Conservation (phyloP, 768 basidiomycete genomes). For the Psilocybe subaeruginosa region DNA sequence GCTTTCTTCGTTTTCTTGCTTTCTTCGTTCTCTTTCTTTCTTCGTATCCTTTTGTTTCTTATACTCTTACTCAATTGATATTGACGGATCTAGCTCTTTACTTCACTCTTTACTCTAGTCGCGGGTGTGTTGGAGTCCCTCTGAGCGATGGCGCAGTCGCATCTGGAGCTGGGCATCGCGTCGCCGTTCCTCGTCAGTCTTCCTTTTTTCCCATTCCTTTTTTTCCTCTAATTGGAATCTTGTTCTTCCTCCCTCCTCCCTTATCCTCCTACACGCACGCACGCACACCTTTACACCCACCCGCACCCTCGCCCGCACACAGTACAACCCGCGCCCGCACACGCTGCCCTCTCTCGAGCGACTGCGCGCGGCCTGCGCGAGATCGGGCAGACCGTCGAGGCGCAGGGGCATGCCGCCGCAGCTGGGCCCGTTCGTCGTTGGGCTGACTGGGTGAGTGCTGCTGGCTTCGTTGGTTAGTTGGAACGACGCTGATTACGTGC, state of each 20-base stretch:
- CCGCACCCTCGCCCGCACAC: background rate
- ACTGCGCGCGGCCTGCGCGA: conserved; percentile 49
- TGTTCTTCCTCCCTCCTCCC: too few relatives aligned
- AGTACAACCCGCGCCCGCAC: conserved; percentile 84
- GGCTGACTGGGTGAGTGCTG: conserved; percentile 73
- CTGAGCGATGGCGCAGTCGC: conserved; percentile 74
- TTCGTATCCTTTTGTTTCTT: too few relatives aligned
- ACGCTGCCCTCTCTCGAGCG: conserved; percentile 61
- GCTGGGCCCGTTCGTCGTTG: conserved; percentile 79
- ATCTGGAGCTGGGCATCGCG: conserved; percentile 77
- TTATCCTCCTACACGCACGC: too few relatives aligned
- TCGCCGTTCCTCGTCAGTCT: conserved; percentile 78
- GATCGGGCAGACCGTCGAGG: conserved; percentile 58
- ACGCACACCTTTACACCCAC: too few relatives aligned
- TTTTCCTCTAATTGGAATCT: background rate
- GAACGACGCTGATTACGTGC: background rate
- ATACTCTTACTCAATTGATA: too few relatives aligned
- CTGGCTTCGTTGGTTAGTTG: too few relatives aligned
- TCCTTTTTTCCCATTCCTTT: background rate
- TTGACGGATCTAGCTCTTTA: too few relatives aligned
- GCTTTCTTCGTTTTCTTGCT: too few relatives aligned
- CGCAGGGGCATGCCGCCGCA: conserved; percentile 56
- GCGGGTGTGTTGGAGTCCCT: conserved; percentile 87
- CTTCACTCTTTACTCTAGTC: conserved; percentile 42
- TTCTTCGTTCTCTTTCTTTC: too few relatives aligned